Conservation (phyloP, 1,284 basidiomycete genomes). For the Cryptococcus sp. region DNA sequence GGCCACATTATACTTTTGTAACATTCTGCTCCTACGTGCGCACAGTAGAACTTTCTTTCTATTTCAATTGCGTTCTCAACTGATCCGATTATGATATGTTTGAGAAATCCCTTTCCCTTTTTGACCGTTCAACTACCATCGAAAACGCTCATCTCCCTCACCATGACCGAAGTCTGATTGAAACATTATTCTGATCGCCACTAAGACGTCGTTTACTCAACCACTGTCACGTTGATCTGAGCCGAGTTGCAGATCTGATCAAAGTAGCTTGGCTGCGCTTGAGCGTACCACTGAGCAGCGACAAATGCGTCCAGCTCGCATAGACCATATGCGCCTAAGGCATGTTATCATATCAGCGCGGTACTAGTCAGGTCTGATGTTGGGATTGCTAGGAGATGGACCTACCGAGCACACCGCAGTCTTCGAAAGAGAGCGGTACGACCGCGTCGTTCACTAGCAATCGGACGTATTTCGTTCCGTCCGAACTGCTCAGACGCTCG, state of each 20-base stretch:
- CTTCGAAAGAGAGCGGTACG: constrained; percentile 14
- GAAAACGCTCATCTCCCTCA: no score
- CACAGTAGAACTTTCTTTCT: no score
- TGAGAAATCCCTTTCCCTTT: no score
- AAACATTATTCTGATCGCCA: no score
- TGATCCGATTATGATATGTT: no score
- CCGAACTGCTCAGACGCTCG: constrained; percentile 22
- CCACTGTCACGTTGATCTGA: constrained; percentile 9
- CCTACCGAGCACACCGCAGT: constrained; percentile 17
- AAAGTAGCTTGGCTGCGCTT: constrained; percentile 11
- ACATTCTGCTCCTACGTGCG: no score
- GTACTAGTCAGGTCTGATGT: no score
- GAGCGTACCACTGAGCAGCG: constrained; percentile 18
- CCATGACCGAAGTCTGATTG: no score
- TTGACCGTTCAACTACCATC: no score
- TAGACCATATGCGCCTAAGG: constrained; percentile 14
- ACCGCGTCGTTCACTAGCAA: constrained; percentile 38
- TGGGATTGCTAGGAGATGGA: neutral
- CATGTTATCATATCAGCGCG: neutral
- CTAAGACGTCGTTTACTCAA: no score
- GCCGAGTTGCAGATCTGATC: constrained; percentile 10
- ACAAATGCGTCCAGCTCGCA: constrained; percentile 32
- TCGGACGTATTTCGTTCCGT: constrained; percentile 24
- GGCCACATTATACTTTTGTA: no score
- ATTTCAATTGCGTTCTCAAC: no score